A percentile compares a stretch with the other conserved stretches of the same genome.
Evolutionary conservation across 2,329 filamentous ascomycete genomes (phyloP).

Genomic region (Epicoccum sorghinum): DNA sequence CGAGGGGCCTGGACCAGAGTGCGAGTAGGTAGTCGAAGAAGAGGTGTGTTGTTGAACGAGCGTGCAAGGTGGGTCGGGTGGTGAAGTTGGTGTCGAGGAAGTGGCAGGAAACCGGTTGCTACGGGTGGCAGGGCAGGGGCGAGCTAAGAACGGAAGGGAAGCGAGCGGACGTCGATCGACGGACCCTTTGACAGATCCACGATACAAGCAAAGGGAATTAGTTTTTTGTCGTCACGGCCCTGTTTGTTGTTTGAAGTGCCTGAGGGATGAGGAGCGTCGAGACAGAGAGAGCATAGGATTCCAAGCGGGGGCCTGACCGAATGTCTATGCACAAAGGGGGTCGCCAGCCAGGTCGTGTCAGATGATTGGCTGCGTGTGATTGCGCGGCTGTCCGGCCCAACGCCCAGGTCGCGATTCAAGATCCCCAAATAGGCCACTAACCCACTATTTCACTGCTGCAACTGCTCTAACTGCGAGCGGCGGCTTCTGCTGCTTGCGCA

Average conservation of each 20-base stretch:
- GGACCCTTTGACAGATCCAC: constrained; percentile 20
- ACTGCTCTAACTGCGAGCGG: constrained; percentile 6
- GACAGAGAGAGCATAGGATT: constrained; percentile 25
- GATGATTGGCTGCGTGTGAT: constrained; percentile 20
- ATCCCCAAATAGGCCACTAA: constrained; percentile 10
- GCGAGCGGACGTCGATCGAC: constrained; percentile 29
- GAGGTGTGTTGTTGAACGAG: constrained; percentile 30
- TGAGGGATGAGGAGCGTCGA: constrained; percentile 33
- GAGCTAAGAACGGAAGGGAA: constrained; percentile 36
- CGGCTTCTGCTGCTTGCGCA: constrained; percentile 1
- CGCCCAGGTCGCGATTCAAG: constrained; percentile 16
- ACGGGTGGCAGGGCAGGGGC: constrained; percentile 35
- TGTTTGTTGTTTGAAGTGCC: constrained; percentile 24
- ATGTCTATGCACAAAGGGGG: constrained; percentile 36
- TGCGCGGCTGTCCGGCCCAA: constrained; percentile 23
- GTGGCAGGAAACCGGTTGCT: constrained; percentile 31
- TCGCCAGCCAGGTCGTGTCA: constrained; percentile 39
- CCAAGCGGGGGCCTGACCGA: constrained; percentile 24
- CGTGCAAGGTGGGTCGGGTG: constrained; percentile 20
- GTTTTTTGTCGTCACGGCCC: constrained; percentile 27
- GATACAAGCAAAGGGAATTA: constrained; percentile 25
- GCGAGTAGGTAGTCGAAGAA: constrained; percentile 15
- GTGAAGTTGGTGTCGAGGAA: constrained; percentile 29
- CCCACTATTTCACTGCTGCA: not conserved
- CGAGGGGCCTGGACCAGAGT: constrained; percentile 7